These are phyloP conservation scores for Pulveroboletus sp. DNA, from an alignment of 768 basidiomycete genomes.

Conservation along the genomic window DNA sequence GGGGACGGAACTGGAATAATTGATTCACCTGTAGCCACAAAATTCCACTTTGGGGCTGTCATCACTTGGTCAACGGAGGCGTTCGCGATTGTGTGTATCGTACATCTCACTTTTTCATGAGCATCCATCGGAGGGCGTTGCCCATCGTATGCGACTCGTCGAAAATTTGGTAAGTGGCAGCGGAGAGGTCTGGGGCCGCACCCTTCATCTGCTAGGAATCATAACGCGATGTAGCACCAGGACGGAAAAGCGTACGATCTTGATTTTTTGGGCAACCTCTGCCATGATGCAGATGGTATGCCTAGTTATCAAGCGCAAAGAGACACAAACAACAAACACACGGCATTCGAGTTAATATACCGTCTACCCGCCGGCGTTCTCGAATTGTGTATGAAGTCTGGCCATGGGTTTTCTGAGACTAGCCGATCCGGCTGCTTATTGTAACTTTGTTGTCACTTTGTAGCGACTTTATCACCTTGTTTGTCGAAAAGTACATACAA, in stretches of 20 bases:
- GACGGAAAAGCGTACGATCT: slow-evolving; percentile 24
- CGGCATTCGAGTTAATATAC: too few species aligned
- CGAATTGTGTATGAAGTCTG: too few species aligned
- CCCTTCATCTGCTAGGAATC: slow-evolving; percentile 68
- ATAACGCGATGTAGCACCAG: slow-evolving; percentile 1
- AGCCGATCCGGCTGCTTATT: too few species aligned
- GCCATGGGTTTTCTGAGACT: too few species aligned
- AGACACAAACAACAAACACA: too few species aligned
- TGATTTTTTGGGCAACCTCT: slow-evolving; percentile 30
- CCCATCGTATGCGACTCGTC: slow-evolving; percentile 97
- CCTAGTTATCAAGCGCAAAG: too few species aligned
- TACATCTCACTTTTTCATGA: slow-evolving; percentile 91
- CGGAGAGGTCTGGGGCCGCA: slow-evolving; percentile 74
- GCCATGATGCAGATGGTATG: too few species aligned
- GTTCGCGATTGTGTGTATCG: neutral
- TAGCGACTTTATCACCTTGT: too few species aligned
- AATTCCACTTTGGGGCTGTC: slow-evolving; percentile 95
- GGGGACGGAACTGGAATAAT: slow-evolving; percentile 12
- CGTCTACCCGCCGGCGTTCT: too few species aligned
- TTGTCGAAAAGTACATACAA: too few species aligned
- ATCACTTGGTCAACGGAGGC: slow-evolving; percentile 5
- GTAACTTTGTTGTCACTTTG: too few species aligned
- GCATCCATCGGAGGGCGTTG: slow-evolving; percentile 93
- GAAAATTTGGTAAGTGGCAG: slow-evolving; percentile 87
- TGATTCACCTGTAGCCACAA: slow-evolving; percentile 87